Base-by-base conservation (phyloP, 1,139 yeast species). In the Protomyces macrosporus region DNA sequence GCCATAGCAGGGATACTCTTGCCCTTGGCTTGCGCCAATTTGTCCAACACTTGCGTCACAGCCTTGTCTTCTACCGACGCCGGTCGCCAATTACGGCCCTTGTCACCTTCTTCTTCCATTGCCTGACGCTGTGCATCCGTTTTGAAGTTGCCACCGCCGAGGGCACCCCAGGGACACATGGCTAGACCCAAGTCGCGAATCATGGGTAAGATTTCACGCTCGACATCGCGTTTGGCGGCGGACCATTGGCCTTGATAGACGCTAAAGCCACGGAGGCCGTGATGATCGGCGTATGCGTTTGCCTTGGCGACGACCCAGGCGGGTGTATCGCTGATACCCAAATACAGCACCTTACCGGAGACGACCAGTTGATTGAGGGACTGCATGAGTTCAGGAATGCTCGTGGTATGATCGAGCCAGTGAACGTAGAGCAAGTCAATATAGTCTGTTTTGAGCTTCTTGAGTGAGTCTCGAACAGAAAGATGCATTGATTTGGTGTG, bases 291-390 rank as follows among this genome's bases (percentile, higher is more conserved):
- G 45, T 70, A 70, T 36, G 66, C 64, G 60, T 70, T 70, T 14
- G 72, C 72, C 53, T 68, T 68, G 10, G 69, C 55, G 14, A 70
- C 72, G 16, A 70, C 62, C 72, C 72, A 70, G 7, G 72, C 72
- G 9, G 72, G 72, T 1, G 71, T 65, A 51, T 70, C 72, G 10
- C 71, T 68, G 12, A 68, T 62, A 6, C 72, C 72, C 14, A 70
- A 68, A 53, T 70, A 70, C 35, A 70, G 61, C 7, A 68, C 69
- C 55, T 68, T 68, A 3, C 70, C 69, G 6, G 63, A 39, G 3
- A 14, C 54, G 12, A 70, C 70, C 12, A 70, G 67, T 36, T 67
- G 63, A 62, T 70, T 68, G 7, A 70, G 66, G n/a, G 69, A 59
- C 45, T 69, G 69, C 72, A 70, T 70, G 45, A 70, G 53, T 58